A percentile compares a stretch with the other conserved stretches of the same genome.
These are phyloP conservation scores for Ophiostoma populinum DNA, from an alignment of 2,329 filamentous ascomycete genomes.

Conservation along the genomic window DNA sequence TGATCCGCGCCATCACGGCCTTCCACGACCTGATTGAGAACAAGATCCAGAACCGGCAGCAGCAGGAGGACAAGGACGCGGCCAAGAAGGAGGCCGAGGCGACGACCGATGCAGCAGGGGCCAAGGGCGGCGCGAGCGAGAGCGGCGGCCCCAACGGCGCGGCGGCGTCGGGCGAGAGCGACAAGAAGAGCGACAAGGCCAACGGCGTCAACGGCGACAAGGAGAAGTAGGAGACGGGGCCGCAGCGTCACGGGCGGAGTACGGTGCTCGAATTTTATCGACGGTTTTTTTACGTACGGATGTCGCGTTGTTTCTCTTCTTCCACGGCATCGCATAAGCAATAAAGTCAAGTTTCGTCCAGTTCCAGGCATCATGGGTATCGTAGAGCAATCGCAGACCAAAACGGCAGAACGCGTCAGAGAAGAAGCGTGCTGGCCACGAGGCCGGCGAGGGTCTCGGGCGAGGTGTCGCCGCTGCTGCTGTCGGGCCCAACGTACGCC, in stretches of 20 bases:
- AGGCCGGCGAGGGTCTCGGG: slow-evolving; percentile 57
- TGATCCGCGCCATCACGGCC: slow-evolving; percentile 93
- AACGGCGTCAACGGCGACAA: slow-evolving; percentile 13
- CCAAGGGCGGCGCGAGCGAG: slow-evolving; percentile 24
- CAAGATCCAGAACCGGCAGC: slow-evolving; percentile 97
- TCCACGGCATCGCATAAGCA: too few species aligned
- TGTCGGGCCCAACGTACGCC: slow-evolving; percentile 36
- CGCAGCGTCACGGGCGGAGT: too few species aligned
- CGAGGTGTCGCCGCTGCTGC: slow-evolving; percentile 17
- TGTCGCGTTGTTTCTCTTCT: too few species aligned
- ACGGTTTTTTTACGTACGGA: slow-evolving; percentile 2
- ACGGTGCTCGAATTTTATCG: too few species aligned
- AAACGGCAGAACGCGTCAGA: too few species aligned
- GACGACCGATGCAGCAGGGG: slow-evolving; percentile 13
- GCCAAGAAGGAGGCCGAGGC: slow-evolving; percentile 46
- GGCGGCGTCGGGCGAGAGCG: slow-evolving; percentile 20
- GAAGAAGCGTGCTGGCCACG: slow-evolving; percentile 27
- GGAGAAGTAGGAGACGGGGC: slow-evolving; percentile 13
- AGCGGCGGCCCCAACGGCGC: slow-evolving; percentile 20
- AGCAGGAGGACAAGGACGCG: slow-evolving; percentile 84
- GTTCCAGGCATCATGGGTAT: too few species aligned
- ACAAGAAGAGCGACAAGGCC: slow-evolving; percentile 26
- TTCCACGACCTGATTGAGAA: slow-evolving; percentile 99
- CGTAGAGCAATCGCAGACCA: too few species aligned
- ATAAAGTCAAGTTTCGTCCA: too few species aligned